Base-by-base conservation (phyloP, 2,329 filamentous ascomycete species). In the Setomelanomma holmii region DNA sequence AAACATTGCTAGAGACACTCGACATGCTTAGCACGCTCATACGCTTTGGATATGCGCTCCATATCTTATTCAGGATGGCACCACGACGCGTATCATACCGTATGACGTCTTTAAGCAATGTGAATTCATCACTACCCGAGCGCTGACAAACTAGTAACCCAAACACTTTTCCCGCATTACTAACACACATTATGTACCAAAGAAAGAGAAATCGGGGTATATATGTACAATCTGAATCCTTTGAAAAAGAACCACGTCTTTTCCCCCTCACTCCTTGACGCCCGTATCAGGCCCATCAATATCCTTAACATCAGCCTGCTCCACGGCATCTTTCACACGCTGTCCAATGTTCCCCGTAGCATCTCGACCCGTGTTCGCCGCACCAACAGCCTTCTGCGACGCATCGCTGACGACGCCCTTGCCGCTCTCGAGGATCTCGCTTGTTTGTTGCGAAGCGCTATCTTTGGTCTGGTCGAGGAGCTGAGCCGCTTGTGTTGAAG, bases 351-450 rank as follows among this genome's bases (percentile, higher is more conserved):
- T 50, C 11, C 22, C 41, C 3, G 55, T 55, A 0, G 54, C 39
- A 33, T 56, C 61, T 45, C 62, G 61, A 7, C 66, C 63, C 19
- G 61, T 66, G 42, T 64, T 61, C 1, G 36, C 49, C 5, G 49
- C 49, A 23, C 43, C 49, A 12, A 33, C 49, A 23, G 56, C 51
- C 27, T 53, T 53, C 39, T 61, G 50, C 21, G 51, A 43, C 14
- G 55, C 55, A 7, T 55, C 52, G 17, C 38, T 39, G 10, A 55
- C 55, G 1, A 55, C 45, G 19, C 51, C 63, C 40, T 66, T 66
- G 20, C 66, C 64, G 39, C 63, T 64, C 45, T 68, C 65, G 5
- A 70, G 34, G 23, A 66, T 40, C 12, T 60, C 58, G 21, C 55
- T 59, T 19, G 64, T 59, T 46, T 68, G 56, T n/a, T 57, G 35